These are phyloP conservation scores for Diaporthe ilicicola DNA, from an alignment of 2,329 filamentous ascomycete species.

Conservation along the genomic window DNA sequence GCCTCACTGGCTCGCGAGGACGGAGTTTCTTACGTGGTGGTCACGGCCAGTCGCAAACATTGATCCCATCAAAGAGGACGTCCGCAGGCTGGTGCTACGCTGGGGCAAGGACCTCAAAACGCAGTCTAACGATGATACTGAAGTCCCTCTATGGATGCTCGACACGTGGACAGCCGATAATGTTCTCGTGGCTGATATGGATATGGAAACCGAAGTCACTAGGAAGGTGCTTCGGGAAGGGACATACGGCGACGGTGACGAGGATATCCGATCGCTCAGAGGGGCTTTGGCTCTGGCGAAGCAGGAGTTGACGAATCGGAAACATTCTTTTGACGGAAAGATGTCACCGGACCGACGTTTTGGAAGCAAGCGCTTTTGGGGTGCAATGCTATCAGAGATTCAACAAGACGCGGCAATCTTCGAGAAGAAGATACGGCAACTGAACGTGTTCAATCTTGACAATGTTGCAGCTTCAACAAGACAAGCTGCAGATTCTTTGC, in stretches of 20 bases:
- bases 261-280: not conserved
- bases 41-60: not conserved
- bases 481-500: not conserved
- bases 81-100: not conserved
- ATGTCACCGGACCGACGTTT: not conserved
- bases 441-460: not conserved
- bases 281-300: not conserved
- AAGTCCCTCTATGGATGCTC: not conserved
- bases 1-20: constrained; percentile 17
- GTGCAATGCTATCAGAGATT: not conserved
- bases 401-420: not conserved
- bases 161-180: not conserved
- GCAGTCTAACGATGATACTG: not conserved
- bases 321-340: not conserved
- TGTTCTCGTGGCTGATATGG: not conserved
- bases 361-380: not conserved
- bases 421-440: not conserved
- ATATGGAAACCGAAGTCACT: not conserved
- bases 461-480: too few species aligned
- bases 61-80: not conserved
- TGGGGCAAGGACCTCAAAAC: not conserved
- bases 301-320: not conserved
- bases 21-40: not conserved
- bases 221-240: too few species aligned
- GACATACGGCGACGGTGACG: too few species aligned